Percentiles rank a stretch among this genome's conserved stretches.
Conservation (phyloP, 495 filamentous ascomycete genomes). For the Stereocaulon alpinum region DNA sequence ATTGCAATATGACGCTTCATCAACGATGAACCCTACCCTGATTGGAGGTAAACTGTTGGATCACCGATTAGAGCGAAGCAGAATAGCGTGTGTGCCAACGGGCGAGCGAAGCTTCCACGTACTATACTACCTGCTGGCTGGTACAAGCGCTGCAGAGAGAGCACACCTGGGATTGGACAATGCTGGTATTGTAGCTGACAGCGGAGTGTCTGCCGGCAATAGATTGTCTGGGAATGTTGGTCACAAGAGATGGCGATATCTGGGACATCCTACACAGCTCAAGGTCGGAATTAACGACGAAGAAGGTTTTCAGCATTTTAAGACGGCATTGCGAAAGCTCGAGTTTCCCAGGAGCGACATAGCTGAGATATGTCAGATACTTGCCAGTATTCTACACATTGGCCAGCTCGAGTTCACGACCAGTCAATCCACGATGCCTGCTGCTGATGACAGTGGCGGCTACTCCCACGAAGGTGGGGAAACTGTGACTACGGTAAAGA, state of each 20-base stretch:
- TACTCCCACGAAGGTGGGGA: conserved; percentile 93
- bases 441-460: conserved; percentile 84
- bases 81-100: conserved; percentile 82
- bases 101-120: conserved; percentile 95
- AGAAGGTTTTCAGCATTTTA: conserved; percentile 95
- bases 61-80: conserved; percentile 80
- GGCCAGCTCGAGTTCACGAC: conserved; percentile 88
- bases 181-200: conserved; percentile 28
- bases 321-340: conserved; percentile 84
- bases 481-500: conserved; percentile 73
- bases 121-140: conserved; percentile 87
- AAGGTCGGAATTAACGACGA: conserved; percentile 94
- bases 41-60: conserved; percentile 93
- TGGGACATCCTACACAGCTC: conserved; percentile 91
- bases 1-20: conserved; percentile 85
- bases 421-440: conserved; percentile 62
- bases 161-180: conserved; percentile 75
- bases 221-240: conserved; percentile 42
- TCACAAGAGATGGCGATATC: conserved; percentile 83
- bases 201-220: conserved; percentile 32
- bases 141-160: conserved; percentile 85
- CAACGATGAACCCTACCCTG: conserved; percentile 66
- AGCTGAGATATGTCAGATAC: conserved; percentile 88
- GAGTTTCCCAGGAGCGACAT: conserved; percentile 91
- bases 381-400: conserved; percentile 87